Evolutionary conservation across 495 filamentous ascomycete species (phyloP), one percentile per base, ranked within the genome.

Genomic region (Aspergillus cristatus): DNA sequence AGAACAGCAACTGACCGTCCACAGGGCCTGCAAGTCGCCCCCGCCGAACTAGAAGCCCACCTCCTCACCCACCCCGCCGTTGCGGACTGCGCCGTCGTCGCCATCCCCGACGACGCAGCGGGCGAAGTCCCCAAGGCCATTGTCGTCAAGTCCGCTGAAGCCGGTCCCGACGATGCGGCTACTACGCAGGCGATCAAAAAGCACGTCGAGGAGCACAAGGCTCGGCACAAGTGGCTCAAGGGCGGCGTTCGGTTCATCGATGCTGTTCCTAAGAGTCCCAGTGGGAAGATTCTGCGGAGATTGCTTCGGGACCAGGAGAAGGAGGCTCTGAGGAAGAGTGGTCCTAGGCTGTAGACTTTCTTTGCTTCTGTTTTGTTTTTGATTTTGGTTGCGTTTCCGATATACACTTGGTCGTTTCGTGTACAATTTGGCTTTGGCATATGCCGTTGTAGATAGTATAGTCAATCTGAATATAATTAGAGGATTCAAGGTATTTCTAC

Each of bases 111-210:
- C 50, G 79, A 83, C 18, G 58, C 67, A 1, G 77, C 82, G 10
- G 86, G 86, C 31, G 88, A 95, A 57, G 73, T 84, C 8, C 86
- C 88, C 37, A 94, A 93, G 60, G 88, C 88, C 0, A 89, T 82
- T 41, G 78, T 95, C 6, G 84, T 89, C 18, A 90, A 84, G 48
- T 74, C 81, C 0, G 48, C 75, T 0, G 69, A 72, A 2, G 72
- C 74, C 1, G 67, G 72, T 1, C 43, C 73, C 1, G 77, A 82
- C 45, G 79, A 86, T 16, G 70, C 65, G 12, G 67, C 71, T 41
- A 56, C 80, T 1, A 68, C 65, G 13, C 60, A 75, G 24, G 70
- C 80, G 12, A 88, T 95, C 40, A 55, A 65, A 48, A 83, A 82
- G 54, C 69, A 89, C 51, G 85, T 94, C 3, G 75, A 87, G 53